Conservation (phyloP, 495 filamentous ascomycete genomes). For the Aspergillus funiculosus region DNA sequence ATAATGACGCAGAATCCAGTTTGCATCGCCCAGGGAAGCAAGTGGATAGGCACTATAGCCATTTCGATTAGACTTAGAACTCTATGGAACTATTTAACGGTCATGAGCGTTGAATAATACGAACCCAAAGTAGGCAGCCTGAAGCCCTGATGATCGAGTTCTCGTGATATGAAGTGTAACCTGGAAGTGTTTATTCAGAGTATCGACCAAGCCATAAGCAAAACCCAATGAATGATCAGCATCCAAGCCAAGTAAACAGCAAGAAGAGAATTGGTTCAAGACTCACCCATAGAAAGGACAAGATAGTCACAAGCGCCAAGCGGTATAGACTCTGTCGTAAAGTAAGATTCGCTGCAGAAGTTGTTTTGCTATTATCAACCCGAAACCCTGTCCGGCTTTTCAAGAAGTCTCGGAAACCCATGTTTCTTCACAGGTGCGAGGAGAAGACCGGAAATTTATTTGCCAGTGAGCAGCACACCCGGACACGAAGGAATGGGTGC, state of each 20-base stretch:
- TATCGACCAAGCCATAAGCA: conserved; percentile 44
- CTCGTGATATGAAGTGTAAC: conserved; percentile 46
- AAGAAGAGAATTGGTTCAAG: neutral
- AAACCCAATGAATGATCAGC: conserved; percentile 38
- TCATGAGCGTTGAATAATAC: neutral
- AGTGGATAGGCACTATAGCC: conserved; percentile 48
- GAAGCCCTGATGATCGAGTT: conserved; percentile 47
- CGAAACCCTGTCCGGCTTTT: conserved; percentile 31
- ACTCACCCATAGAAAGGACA: conserved; percentile 67
- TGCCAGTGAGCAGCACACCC: neutral
- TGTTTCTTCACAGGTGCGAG: conserved; percentile 7
- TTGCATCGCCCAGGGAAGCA: conserved; percentile 56
- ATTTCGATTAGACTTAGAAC: neutral
- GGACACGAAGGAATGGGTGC: neutral
- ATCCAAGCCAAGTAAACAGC: too few relatives aligned
- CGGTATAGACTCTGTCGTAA: conserved; percentile 52
- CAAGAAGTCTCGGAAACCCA: conserved; percentile 28
- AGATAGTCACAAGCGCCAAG: conserved; percentile 44
- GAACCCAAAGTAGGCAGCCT: conserved; percentile 50
- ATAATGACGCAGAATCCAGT: conserved; percentile 48
- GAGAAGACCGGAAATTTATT: neutral
- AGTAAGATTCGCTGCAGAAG: conserved; percentile 53
- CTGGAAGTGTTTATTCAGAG: conserved; percentile 52
- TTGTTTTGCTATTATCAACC: conserved; percentile 45
- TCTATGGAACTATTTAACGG: neutral